These are phyloP conservation scores for Boletus bicolor DNA, from an alignment of 768 basidiomycete genomes.

Conservation along the genomic window DNA sequence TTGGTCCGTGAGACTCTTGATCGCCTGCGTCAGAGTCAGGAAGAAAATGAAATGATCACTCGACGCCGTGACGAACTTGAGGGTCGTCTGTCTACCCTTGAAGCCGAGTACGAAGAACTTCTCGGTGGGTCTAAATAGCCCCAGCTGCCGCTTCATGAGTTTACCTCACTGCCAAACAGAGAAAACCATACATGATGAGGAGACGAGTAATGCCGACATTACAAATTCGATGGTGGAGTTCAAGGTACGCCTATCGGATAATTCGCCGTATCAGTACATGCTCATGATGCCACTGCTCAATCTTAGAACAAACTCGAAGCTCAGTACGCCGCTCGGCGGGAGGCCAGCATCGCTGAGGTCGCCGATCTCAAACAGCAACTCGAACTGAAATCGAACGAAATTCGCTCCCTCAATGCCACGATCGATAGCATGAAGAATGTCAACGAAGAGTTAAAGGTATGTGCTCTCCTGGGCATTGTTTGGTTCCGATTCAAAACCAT, in stretches of 20 bases:
- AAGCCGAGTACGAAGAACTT: conserved; percentile 95
- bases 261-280: background rate
- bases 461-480: conserved; percentile 14
- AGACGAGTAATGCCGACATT: conserved; percentile 77
- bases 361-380: conserved; percentile 86
- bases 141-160: background rate
- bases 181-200: conserved; percentile 89
- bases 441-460: conserved; percentile 96
- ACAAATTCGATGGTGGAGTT: conserved; percentile 86
- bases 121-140: conserved; percentile 58
- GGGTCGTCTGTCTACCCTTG: conserved; percentile 70
- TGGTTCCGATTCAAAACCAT: background rate
- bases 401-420: conserved; percentile 76
- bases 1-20: conserved; percentile 87
- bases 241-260: conserved; percentile 54
- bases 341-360: conserved; percentile 82
- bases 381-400: conserved; percentile 79
- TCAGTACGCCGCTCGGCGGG: conserved; percentile 90
- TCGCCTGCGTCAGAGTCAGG: conserved; percentile 81
- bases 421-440: conserved; percentile 93
- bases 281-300: conserved; percentile 4
- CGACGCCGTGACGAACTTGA: conserved; percentile 88
- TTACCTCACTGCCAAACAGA: conserved; percentile 45
- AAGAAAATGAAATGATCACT: conserved; percentile 84
- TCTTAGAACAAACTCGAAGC: conserved; percentile 86